Base-by-base conservation (phyloP, 306 rosid genomes). In the Vicia sativa region DNA sequence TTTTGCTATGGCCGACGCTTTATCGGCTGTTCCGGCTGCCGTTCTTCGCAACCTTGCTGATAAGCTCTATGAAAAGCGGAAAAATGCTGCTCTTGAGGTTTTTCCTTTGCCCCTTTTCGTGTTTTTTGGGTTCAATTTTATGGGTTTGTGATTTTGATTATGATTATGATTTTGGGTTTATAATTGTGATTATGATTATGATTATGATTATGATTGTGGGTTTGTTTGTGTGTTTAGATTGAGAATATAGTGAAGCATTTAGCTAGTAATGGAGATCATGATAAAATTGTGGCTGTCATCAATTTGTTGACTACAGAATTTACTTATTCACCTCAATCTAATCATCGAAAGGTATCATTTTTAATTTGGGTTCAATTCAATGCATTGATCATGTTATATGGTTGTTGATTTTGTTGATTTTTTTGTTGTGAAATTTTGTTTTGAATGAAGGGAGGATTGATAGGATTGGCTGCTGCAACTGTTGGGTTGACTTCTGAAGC, bases 391-490 rank as follows among this genome's bases (percentile, higher is more conserved):
- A 60, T 61, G 45, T 68, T 29, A 42, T 70, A 38, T 38, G 12
- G 18, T 25, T 70, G 1, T 11, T 8, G 26, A 43, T 39, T 28
- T 15, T 21, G 23, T 21, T 21, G 23, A 21, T 21, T 23, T 15
- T 18, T 9, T 21, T 53, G 0, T 25, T 23, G 12, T 21, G 3
- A 5, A 25, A 6, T 1, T 55, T 1, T 48, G 21, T 35, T 12
- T 41, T 34, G 37, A 64, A 53, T 75, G 73, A 71, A 93, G 99
- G 99, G 99, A 65, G 99, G 99, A 75, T 81, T 95, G 90, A 90
- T 95, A 64, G 99, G 97, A 68, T 84, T 95, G 70, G 99, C 97
- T 61, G 99, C 99, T 74, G 96, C 91, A n/a, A 90, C 97, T n/a
- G 99, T 95, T 72, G 99, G 97, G 65, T 87, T 95, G 91, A 72